A percentile compares a stretch with the other conserved stretches of the same genome.
Evolutionary conservation across 106 monocot genomes (phyloP).

Genomic region (Phalaenopsis aphrodite): DNA sequence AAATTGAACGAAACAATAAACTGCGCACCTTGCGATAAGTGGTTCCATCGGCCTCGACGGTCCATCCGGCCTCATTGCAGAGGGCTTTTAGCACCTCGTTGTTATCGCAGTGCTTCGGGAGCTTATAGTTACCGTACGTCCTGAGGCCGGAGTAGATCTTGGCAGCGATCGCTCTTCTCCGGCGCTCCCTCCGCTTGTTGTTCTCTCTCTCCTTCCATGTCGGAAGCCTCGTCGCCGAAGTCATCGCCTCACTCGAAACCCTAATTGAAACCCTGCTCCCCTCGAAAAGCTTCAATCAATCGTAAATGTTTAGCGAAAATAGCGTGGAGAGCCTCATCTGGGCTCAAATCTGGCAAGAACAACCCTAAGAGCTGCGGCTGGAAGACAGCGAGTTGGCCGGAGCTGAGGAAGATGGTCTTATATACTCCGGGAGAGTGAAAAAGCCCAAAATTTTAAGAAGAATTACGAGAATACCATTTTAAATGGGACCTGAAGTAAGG

Average conservation of each 20-base stretch:
- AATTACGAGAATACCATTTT: background rate
- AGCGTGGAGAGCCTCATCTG: background rate
- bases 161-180: conserved; percentile 46
- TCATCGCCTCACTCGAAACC: conserved; percentile 15
- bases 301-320: background rate
- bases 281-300: background rate
- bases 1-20: background rate
- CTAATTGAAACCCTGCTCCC: background rate
- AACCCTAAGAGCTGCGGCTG: background rate
- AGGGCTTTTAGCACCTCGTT: conserved; percentile 62
- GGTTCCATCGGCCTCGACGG: conserved; percentile 55
- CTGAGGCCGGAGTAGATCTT: conserved; percentile 58
- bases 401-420: background rate
- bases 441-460: background rate
- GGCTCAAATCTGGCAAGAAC: background rate
- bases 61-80: conserved; percentile 55
- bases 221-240: conserved; percentile 36
- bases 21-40: conserved; percentile 40
- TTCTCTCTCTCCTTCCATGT: conserved; percentile 67
- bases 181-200: conserved; percentile 50
- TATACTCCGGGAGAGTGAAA: background rate
- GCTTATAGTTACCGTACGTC: conserved; percentile 51
- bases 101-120: conserved; percentile 58
- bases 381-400: background rate
- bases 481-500: background rate